phyloP scores from a whole-genome alignment of 2,329 filamentous ascomycete genomes.

The Fusarium protoensiforme region DNA sequence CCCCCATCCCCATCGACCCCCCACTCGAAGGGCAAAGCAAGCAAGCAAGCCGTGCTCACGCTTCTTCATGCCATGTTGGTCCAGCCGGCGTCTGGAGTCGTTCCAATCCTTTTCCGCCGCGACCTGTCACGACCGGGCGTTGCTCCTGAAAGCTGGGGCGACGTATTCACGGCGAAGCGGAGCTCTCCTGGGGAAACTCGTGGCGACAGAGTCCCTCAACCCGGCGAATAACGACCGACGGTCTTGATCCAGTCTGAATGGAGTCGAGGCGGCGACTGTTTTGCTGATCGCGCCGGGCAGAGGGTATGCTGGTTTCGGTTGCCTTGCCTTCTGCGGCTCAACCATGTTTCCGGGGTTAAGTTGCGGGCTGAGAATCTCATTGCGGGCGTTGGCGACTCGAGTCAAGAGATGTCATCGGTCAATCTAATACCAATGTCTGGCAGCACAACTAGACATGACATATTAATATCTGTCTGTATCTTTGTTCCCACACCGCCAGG shows the following conservation, averaged over 20 bases:
- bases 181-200: neutral
- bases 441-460: constrained; percentile 37
- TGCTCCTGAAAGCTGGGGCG: constrained; percentile 8
- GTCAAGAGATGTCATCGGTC: constrained; percentile 42
- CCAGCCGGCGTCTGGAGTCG: neutral
- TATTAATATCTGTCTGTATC: constrained; percentile 46
- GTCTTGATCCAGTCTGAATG: constrained; percentile 18
- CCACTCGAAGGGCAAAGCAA: constrained; percentile 25
- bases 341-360: constrained; percentile 25
- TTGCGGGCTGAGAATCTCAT: constrained; percentile 28
- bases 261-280: constrained; percentile 16
- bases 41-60: constrained; percentile 24
- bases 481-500: constrained; percentile 40
- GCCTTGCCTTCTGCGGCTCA: constrained; percentile 19
- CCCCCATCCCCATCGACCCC: constrained; percentile 1
- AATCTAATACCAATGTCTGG: constrained; percentile 33
- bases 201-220: neutral
- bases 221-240: neutral
- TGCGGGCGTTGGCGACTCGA: constrained; percentile 39
- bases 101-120: constrained; percentile 10
- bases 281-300: constrained; percentile 20
- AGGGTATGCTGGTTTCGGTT: constrained; percentile 19
- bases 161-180: constrained; percentile 13
- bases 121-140: constrained; percentile 5
- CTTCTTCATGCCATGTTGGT: neutral